Percentiles rank a stretch among this genome's conserved stretches.
phyloP scores from a whole-genome alignment of 2,329 filamentous ascomycete species.

The Ceratocystis eucalypticola region DNA sequence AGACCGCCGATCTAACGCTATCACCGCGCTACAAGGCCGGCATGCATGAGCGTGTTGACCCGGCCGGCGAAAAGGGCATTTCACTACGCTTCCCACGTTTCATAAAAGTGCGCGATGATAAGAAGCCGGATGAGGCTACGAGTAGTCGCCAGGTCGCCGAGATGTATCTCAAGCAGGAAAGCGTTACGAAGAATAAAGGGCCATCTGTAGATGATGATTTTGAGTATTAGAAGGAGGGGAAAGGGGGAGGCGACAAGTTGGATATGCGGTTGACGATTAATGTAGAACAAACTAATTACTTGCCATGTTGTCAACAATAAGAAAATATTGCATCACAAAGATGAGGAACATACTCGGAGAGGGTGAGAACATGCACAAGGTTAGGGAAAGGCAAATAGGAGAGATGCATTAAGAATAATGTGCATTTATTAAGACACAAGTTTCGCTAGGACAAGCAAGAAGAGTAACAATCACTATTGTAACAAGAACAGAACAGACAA shows the following conservation, averaged over 20 bases:
- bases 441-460: not conserved
- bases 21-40: constrained; percentile 91
- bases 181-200: constrained; percentile 71
- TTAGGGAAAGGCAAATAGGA: not conserved
- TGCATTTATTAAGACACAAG: not conserved
- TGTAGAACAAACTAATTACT: not conserved
- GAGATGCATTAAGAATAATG: not conserved
- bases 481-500: not conserved
- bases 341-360: too few species aligned
- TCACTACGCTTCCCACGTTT: constrained; percentile 85
- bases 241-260: not conserved
- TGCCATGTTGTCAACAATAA: too few species aligned
- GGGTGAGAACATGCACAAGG: not conserved
- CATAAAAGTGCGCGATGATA: constrained; percentile 84
- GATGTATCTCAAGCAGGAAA: constrained; percentile 94
- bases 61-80: constrained; percentile 60
- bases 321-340: too few species aligned
- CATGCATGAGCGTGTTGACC: constrained; percentile 62
- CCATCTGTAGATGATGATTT: constrained; percentile 91
- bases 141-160: constrained; percentile 75
- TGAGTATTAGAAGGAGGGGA: constrained; percentile 54
- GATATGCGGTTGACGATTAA: not conserved
- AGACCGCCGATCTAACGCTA: constrained; percentile 86
- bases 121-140: constrained; percentile 86
- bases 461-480: not conserved